phyloP scores from a whole-genome alignment of 2,329 filamentous ascomycete species.

The Sarocladiaceae sp. region DNA sequence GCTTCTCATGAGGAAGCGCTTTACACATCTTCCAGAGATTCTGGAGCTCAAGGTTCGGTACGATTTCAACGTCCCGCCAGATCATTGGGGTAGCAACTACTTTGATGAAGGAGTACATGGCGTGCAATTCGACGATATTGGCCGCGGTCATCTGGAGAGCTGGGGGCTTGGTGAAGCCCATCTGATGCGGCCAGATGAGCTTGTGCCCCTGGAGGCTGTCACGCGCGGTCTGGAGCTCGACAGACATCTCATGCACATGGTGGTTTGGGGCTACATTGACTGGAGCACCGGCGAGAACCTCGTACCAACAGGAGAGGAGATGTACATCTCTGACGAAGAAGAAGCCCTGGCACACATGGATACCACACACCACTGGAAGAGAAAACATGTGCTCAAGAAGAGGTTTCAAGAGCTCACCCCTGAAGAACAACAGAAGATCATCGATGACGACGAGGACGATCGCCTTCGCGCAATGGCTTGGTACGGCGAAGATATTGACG shows the following conservation, averaged over 20 bases:
- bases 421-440: conserved; percentile 31
- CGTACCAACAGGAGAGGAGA: conserved; percentile 42
- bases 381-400: conserved; percentile 38
- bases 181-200: conserved; percentile 51
- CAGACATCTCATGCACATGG: conserved; percentile 47
- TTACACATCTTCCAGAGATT: conserved; percentile 42
- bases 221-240: conserved; percentile 48
- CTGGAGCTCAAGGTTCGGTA: conserved; percentile 54
- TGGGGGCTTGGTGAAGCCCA: conserved; percentile 44
- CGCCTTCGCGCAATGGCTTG: conserved; percentile 28
- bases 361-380: conserved; percentile 33
- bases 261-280: conserved; percentile 57
- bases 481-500: conserved; percentile 18
- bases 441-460: conserved; percentile 28
- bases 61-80: conserved; percentile 37
- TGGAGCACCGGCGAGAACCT: conserved; percentile 43
- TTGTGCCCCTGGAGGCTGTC: conserved; percentile 50
- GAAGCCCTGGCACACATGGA: conserved; percentile 24
- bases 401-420: conserved; percentile 31
- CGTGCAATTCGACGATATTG: conserved; percentile 46
- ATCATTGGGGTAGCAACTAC: conserved; percentile 16
- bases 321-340: conserved; percentile 45
- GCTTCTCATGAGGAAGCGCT: conserved; percentile 51
- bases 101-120: conserved; percentile 35
- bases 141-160: conserved; percentile 46